Evolutionary conservation across 202 grass and related monocot genomes (phyloP).

Genomic region (Zizania palustris): DNA sequence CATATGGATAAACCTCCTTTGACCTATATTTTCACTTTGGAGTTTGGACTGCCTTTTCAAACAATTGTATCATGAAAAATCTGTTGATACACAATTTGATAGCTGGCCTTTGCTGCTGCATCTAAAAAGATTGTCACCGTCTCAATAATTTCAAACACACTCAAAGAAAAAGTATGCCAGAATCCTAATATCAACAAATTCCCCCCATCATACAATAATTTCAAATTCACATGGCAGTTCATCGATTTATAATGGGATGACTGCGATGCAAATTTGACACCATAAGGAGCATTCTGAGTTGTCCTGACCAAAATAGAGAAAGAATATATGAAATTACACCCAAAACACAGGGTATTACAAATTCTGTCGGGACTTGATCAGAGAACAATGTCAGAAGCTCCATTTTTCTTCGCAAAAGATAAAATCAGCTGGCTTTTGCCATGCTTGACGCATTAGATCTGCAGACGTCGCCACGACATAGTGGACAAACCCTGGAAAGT

Average conservation of each 20-base stretch:
- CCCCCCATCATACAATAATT: constrained; percentile 41
- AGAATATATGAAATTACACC: constrained; percentile 20
- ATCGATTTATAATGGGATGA: constrained; percentile 49
- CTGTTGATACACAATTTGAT: background rate
- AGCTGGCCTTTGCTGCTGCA: background rate
- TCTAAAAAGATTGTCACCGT: background rate
- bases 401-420: constrained; percentile 13
- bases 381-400: constrained; percentile 32
- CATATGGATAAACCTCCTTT: too few relatives aligned
- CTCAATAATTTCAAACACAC: constrained; percentile 23
- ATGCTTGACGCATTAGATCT: constrained; percentile 57
- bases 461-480: constrained; percentile 92
- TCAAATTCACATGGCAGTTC: constrained; percentile 44
- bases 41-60: too few relatives aligned
- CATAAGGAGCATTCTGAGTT: constrained; percentile 39
- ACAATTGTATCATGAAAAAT: too few relatives aligned
- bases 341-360: constrained; percentile 32
- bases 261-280: constrained; percentile 36
- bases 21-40: too few relatives aligned
- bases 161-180: background rate
- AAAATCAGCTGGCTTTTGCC: constrained; percentile 61
- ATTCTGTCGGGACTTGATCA: constrained; percentile 23
- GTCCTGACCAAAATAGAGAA: background rate
- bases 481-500: constrained; percentile 85
- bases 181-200: constrained; percentile 53